Conservation (phyloP, 805 yeast species). For the Wickerhamiella cacticola region DNA sequence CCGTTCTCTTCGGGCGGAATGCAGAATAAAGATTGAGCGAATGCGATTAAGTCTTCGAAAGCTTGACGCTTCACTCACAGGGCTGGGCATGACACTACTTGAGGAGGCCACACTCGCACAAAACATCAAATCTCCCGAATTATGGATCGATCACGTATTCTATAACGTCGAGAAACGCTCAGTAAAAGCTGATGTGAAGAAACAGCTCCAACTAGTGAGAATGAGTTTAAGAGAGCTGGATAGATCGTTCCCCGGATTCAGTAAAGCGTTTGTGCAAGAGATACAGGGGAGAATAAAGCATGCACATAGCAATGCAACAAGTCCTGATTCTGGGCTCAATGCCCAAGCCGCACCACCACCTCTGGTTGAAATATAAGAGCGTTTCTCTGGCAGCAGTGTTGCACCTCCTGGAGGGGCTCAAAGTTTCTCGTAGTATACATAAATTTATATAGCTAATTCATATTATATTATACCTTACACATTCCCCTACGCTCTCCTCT, state of each 20-base stretch:
- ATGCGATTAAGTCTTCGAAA: not conserved
- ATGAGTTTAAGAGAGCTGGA: constrained; percentile 37
- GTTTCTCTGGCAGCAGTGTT: too few relatives aligned
- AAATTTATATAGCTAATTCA: not conserved
- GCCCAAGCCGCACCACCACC: too few relatives aligned
- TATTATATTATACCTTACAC: not conserved
- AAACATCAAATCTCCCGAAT: constrained; percentile 34
- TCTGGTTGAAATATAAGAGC: too few relatives aligned
- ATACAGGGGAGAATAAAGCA: constrained; percentile 22
- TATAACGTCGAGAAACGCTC: constrained; percentile 35
- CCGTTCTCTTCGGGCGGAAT: not conserved
- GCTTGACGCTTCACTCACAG: not conserved
- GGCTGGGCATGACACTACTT: constrained; percentile 1
- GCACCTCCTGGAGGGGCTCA: too few relatives aligned
- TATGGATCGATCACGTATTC: constrained; percentile 18
- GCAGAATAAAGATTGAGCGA: not conserved
- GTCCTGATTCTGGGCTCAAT: too few relatives aligned
- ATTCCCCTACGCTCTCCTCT: too few relatives aligned
- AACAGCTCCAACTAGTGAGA: constrained; percentile 35
- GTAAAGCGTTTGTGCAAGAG: constrained; percentile 58
- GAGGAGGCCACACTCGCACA: not conserved
- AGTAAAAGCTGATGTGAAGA: constrained; percentile 37
- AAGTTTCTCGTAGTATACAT: not conserved
- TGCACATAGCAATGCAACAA: not conserved
- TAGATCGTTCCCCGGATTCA: constrained; percentile 45